These are phyloP conservation scores for Solanum medicagineum DNA, from an alignment of 257 asterid genomes.

Conservation along the genomic window DNA sequence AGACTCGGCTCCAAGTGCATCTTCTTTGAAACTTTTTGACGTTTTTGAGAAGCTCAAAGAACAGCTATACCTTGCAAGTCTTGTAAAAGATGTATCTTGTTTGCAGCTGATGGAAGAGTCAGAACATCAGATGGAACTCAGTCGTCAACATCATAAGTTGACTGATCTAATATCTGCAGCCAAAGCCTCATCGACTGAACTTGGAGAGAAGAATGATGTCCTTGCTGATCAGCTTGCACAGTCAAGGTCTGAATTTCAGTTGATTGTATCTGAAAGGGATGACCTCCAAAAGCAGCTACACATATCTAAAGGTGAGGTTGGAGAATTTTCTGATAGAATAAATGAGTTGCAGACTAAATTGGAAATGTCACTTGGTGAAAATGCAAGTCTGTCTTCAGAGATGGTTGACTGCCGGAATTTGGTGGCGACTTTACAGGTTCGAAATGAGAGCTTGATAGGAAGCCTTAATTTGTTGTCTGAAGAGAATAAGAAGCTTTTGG, in stretches of 20 bases:
- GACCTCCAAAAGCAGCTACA: constrained; percentile 47
- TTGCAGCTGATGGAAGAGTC: constrained; percentile 50
- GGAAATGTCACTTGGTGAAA: constrained; percentile 43
- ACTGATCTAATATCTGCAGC: constrained; percentile 27
- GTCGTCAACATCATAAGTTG: constrained; percentile 26
- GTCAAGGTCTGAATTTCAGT: constrained; percentile 40
- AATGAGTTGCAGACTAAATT: constrained; percentile 52
- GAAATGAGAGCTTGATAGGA: constrained; percentile 41
- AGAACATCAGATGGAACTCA: constrained; percentile 14
- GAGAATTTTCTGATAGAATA: constrained; percentile 36
- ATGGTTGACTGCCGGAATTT: constrained; percentile 42
- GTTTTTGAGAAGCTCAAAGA: constrained; percentile 61
- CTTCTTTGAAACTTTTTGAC: constrained; percentile 18
- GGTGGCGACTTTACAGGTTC: constrained; percentile 40
- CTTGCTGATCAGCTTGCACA: constrained; percentile 42
- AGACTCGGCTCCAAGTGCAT: constrained; percentile 14
- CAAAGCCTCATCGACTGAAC: constrained; percentile 39
- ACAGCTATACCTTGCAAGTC: constrained; percentile 55
- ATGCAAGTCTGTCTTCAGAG: constrained; percentile 54
- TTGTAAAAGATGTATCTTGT: constrained; percentile 49
- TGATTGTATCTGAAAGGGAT: constrained; percentile 36
- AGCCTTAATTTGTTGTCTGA: constrained; percentile 29
- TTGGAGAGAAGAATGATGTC: constrained; percentile 37
- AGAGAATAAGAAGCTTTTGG: constrained; percentile 42
- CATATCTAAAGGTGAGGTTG: constrained; percentile 46